Evolutionary conservation across 2,329 filamentous ascomycete species (phyloP).

Genomic region (Rutstroemia sp.): DNA sequence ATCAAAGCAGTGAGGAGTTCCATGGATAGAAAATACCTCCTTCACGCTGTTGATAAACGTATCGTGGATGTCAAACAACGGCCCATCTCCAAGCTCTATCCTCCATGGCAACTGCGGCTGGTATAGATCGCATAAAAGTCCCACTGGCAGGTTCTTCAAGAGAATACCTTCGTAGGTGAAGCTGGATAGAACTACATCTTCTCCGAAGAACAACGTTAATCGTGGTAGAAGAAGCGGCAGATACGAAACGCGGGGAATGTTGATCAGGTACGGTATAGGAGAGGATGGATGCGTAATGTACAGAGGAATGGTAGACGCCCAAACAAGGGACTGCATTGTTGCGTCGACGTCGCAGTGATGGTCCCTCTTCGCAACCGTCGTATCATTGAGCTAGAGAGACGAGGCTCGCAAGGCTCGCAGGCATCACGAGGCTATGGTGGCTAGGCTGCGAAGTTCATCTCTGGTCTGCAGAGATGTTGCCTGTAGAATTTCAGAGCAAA

Average conservation of each 20-base stretch:
- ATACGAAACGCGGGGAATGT: conserved; percentile 59
- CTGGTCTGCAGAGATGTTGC: too few relatives aligned
- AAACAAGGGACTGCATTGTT: conserved; percentile 28
- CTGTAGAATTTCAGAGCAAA: too few relatives aligned
- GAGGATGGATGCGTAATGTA: conserved; percentile 28
- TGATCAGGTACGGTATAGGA: conserved; percentile 36
- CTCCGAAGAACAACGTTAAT: conserved; percentile 56
- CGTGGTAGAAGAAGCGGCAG: conserved; percentile 56
- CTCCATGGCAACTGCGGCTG: conserved; percentile 49
- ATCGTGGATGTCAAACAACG: conserved; percentile 47
- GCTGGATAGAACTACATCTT: conserved; percentile 30
- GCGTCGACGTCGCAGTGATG: too few relatives aligned
- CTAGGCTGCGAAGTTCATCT: too few relatives aligned
- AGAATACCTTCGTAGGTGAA: conserved; percentile 62
- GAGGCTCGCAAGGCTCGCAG: too few relatives aligned
- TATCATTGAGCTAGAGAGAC: too few relatives aligned
- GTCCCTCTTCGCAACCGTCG: too few relatives aligned
- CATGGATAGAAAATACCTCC: conserved; percentile 35
- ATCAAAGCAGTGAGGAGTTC: background rate
- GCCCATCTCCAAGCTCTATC: conserved; percentile 49
- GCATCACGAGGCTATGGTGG: too few relatives aligned
- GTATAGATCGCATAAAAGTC: conserved; percentile 63
- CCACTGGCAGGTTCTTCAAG: conserved; percentile 63
- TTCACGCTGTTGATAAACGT: conserved; percentile 64
- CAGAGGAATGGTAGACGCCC: conserved; percentile 28